phyloP scores from a whole-genome alignment of 805 yeast genomes.

The Millerozyma miso region DNA sequence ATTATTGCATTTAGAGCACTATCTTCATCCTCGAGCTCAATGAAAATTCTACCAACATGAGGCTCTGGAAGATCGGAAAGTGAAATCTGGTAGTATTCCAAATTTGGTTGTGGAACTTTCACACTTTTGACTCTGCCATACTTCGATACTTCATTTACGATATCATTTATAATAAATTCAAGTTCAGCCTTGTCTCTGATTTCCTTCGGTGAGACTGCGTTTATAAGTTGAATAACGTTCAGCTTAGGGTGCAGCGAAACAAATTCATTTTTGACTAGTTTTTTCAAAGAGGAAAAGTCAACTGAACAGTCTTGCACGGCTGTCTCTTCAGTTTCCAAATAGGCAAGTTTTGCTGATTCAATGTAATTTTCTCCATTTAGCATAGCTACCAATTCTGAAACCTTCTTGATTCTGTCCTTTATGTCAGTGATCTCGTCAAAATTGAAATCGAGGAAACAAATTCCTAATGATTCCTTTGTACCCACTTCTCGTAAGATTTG shows the following conservation, averaged over 20 bases:
- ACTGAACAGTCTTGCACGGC: slow-evolving; percentile 34
- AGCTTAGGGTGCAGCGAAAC: slow-evolving; percentile 36
- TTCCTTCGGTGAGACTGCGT: slow-evolving; percentile 63
- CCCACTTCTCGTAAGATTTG: slow-evolving; percentile 44
- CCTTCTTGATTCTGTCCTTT: slow-evolving; percentile 10
- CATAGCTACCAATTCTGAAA: slow-evolving; percentile 11
- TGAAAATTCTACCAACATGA: slow-evolving; percentile 69
- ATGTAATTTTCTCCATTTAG: slow-evolving; percentile 13
- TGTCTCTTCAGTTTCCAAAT: slow-evolving; percentile 25
- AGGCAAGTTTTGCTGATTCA: slow-evolving; percentile 27
- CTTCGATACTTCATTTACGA: slow-evolving; percentile 45
- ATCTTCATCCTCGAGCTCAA: slow-evolving; percentile 53
- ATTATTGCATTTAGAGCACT: slow-evolving; percentile 54
- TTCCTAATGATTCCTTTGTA: slow-evolving; percentile 50
- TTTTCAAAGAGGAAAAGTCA: slow-evolving; percentile 33
- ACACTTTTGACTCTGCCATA: slow-evolving; percentile 52
- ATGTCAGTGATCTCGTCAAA: slow-evolving; percentile 10
- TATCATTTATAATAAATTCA: slow-evolving; percentile 48
- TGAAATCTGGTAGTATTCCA: slow-evolving; percentile 39
- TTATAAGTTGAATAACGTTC: slow-evolving; percentile 62
- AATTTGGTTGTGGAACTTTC: slow-evolving; percentile 59
- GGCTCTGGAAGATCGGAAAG: slow-evolving; percentile 37
- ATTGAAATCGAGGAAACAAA: slow-evolving; percentile 50
- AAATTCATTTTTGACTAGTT: slow-evolving; percentile 33
- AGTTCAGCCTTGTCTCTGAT: slow-evolving; percentile 47